phyloP scores from a whole-genome alignment of 441 rosid species.

The Adansonia rubrostipa region DNA sequence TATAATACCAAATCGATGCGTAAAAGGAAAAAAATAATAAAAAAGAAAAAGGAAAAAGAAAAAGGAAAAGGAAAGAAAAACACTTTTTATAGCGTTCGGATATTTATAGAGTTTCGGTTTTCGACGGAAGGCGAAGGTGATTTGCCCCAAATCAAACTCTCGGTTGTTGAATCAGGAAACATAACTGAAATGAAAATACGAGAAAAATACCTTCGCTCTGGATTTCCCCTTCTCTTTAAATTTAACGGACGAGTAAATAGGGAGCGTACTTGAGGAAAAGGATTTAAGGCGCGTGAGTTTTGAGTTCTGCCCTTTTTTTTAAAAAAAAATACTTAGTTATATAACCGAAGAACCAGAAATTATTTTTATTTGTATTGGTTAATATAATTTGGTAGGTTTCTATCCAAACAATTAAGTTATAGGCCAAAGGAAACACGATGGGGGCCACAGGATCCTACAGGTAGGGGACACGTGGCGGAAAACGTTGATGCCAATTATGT shows the following conservation, averaged over 20 bases:
- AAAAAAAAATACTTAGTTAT: neutral
- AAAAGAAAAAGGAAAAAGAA: neutral
- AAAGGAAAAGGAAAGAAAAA: neutral
- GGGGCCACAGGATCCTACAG: neutral
- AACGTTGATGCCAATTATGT: constrained; percentile 31
- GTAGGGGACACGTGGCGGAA: constrained; percentile 46
- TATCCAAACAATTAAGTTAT: neutral
- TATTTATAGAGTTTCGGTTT: constrained; percentile 39
- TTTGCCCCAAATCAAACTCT: constrained; percentile 26
- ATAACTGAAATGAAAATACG: constrained; percentile 6
- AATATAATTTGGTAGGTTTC: neutral
- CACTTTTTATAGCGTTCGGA: neutral
- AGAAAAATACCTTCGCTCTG: neutral
- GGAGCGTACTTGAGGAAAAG: neutral
- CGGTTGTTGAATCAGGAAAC: constrained; percentile 41
- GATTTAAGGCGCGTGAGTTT: neutral
- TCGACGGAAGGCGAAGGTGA: constrained; percentile 36
- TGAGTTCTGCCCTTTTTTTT: too few species aligned
- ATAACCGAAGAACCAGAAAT: neutral
- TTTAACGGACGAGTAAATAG: neutral
- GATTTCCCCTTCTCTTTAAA: neutral
- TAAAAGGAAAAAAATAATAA: neutral
- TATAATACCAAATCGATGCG: constrained; percentile 27
- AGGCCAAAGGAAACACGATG: neutral
- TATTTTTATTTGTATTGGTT: neutral